Evolutionary conservation across 306 rosid species (phyloP), one percentile per base, ranked within the genome.

Genomic region (Macrotyloma uniflorum): DNA sequence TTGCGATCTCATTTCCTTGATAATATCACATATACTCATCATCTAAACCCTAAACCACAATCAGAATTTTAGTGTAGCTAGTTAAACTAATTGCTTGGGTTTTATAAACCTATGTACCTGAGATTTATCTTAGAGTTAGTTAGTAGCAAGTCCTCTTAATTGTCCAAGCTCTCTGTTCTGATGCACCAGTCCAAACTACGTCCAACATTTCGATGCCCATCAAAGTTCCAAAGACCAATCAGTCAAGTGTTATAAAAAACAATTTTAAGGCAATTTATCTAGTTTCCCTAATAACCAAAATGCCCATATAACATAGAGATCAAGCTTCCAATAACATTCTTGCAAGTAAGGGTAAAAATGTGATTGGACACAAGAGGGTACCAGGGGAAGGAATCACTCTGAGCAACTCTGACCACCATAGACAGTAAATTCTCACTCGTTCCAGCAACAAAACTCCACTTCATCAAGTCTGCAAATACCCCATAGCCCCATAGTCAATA

Each of bases 391-490:
- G 50, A 76, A 79, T 59, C 62, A 76, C 67, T 71, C 57, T 45
- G 32, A 65, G 80, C 18, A 71, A 71, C 61, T 47, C 63, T 51
- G 43, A 40, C 33, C 7, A 40, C 49, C 7, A 42, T 16, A 71
- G 33, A 15, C 67, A 33, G 61, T n/a, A 55, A 72, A 58, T 45
- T 49, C 76, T n/a, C 70, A 70, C 68, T 80, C 77, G 59, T 77
- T 33, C 28, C 72, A 68, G 79, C 83, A 83, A 66, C 6, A 15
- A 49, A 7, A 70, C 30, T 50, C 76, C 74, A 72, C 80, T 75
- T 76, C 67, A 66, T 1, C 32, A 20, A 15, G 12, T 79, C 84
- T 40, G 42, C 72, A 54, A 43, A 72, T 4, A n/a, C n/a, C n/a
- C n/a, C n/a, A n/a, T n/a, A n/a, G 49, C 28, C 80, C 47, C 59